Evolutionary conservation across 345 rosid species (phyloP), one percentile per base, ranked within the genome.

Genomic region (Moricandia moricandioides): DNA sequence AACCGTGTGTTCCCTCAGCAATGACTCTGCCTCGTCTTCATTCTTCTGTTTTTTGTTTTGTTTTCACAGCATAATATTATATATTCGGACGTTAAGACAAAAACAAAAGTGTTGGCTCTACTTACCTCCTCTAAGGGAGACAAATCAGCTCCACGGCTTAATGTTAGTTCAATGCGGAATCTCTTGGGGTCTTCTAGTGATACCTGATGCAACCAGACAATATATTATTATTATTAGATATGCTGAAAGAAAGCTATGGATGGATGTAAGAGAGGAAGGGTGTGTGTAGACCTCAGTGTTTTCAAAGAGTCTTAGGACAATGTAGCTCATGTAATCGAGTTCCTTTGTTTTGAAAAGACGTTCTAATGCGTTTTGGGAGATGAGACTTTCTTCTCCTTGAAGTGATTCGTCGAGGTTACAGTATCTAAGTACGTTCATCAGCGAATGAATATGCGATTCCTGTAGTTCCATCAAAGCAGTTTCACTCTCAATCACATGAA

Each of bases 371-470:
- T 58, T 79, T 29, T 64, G 78, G 82, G 85, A 88, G 62, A 96
- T 86, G 64, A 96, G 97, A 80, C 99, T 86, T 37, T 84, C 98
- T 85, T 96, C 99, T 67, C 85, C 99, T 78, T 82, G 93, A 75
- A 92, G 99, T 67, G 98, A 89, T 74, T 96, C 98, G 62, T 96
- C 99, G 45, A 96, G 85, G 83, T 96, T 89, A 82, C 99, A 91
- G 79, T 91, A 96, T 29, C 99, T 88, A 58, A 96, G 91, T 39
- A 92, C 98, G 61, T 96, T 96, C 98, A 92, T 82, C 68, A 96
- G 86, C 35, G 99, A 96, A 84, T 96, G 99, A 74, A 96, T 96
- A 78, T 96, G 99, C 6, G 99, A 96, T 84, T 96, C 99, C 99
- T 95, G 88, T 21, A 21, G 24, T 67, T 30, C 30, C 65, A 60